Base-by-base conservation (phyloP, 257 asterid species). In the Solanum phureja region DNA sequence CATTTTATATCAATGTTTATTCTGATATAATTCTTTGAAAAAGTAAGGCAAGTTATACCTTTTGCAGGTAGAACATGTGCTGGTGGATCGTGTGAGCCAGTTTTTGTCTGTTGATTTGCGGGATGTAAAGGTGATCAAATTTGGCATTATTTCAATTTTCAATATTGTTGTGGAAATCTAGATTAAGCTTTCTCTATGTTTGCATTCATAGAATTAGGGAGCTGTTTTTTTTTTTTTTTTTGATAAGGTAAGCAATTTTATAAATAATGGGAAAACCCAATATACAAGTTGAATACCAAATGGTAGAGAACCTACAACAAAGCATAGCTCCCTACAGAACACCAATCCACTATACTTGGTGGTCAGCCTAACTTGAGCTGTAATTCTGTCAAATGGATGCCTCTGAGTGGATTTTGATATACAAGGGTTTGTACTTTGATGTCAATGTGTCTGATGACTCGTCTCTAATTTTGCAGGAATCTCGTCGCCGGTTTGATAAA, bases 1-100 rank as follows among this genome's bases (percentile, higher is more conserved):
- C 68, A 81, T 46, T 81, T 81, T 81, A 81, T 81, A 29, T 11
- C 73, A 66, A 44, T 27, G 37, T 49, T 49, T 81, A 10, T 81
- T 49, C 85, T 46, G 69, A 81, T 81, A 49, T 49, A 81, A 5
- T 81, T 81, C 69, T 44, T 46, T 31, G 85, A 81, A 81, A 87
- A 85, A 74, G 83, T 87, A 58, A 91, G 89, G 85, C 38, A 71
- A 34, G 44, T 62, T 84, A 85, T 73, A 42, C 73, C 75, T 82
- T 84, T 89, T 91, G 87, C 94, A 97, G 99, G 99, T 95, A 79
- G 99, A 97, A 90, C 99, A 97, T 92, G 98, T 95, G 85, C 96
- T 97, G 18, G 94, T 97, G 75, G 99, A 96, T 88, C 99, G 98
- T n/a, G 89, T 97, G 90, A 90, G 94, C 88, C 96, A 95, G 86